Conservation (phyloP, 257 asterid genomes). For the Scutellaria baicalensis region DNA sequence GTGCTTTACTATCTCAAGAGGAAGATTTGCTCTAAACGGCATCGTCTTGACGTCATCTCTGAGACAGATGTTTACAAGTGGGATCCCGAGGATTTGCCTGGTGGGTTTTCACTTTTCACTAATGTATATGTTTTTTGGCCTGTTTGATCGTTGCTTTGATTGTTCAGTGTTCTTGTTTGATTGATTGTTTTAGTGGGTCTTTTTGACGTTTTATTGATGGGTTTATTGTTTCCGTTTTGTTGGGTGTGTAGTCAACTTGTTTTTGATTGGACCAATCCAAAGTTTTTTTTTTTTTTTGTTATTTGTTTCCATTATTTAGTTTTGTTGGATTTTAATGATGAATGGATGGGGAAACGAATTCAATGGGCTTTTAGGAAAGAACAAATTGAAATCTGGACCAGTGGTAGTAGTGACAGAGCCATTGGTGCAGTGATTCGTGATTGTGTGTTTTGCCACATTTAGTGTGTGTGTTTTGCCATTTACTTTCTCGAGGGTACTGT, state of each 20-base stretch:
- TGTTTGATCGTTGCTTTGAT: background rate
- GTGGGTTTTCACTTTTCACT: slow-evolving; percentile 25
- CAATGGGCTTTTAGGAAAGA: background rate
- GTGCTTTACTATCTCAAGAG: slow-evolving; percentile 63
- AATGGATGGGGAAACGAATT: background rate
- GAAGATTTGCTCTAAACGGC: slow-evolving; percentile 60
- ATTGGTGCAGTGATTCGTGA: background rate
- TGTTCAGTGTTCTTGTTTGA: background rate
- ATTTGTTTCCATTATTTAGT: background rate
- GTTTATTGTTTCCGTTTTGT: background rate
- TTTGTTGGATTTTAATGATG: background rate
- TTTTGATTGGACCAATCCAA: background rate
- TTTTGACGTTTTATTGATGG: background rate
- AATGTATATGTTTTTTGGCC: too few relatives aligned
- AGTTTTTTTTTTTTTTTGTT: background rate
- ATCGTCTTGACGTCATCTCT: slow-evolving; percentile 43
- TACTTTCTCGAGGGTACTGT: background rate
- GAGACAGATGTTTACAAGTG: slow-evolving; percentile 82
- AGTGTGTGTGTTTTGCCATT: background rate
- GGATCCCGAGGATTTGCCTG: slow-evolving; percentile 88
- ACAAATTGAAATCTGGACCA: background rate
- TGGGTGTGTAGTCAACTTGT: background rate
- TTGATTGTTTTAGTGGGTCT: background rate
- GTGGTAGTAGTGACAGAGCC: background rate
- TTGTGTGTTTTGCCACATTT: background rate